These are phyloP conservation scores for Deinandra increscens DNA, from an alignment of 129 eudicot species.

Conservation along the genomic window DNA sequence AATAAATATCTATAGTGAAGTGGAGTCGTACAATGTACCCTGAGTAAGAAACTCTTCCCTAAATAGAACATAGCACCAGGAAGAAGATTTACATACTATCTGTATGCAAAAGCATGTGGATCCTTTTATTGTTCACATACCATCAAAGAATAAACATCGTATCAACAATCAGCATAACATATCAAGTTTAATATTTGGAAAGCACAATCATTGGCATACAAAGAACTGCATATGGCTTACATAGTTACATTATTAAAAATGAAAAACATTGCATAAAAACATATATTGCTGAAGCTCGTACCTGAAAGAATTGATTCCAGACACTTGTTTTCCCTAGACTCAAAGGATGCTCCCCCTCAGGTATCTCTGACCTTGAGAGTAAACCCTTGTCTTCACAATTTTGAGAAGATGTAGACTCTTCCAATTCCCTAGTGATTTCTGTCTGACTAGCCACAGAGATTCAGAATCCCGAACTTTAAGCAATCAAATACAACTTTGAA, in stretches of 20 bases:
- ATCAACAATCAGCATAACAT: constrained; percentile 2
- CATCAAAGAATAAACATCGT: background rate
- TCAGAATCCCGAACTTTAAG: constrained; percentile 42
- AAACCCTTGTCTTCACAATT: constrained; percentile 63
- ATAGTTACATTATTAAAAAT: background rate
- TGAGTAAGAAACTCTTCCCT: background rate
- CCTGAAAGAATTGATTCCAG: constrained; percentile 99
- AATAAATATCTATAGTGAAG: constrained; percentile 1
- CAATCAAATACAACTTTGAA: constrained; percentile 13
- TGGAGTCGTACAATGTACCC: background rate
- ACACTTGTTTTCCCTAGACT: constrained; percentile 87
- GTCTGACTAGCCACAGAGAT: constrained; percentile 88
- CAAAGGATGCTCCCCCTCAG: constrained; percentile 87
- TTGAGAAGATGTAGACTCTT: constrained; percentile 50
- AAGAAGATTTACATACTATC: background rate
- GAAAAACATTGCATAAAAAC: background rate
- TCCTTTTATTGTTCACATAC: constrained; percentile 16
- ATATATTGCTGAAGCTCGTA: constrained; percentile 27
- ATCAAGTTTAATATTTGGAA: background rate
- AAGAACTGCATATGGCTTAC: constrained; percentile 9
- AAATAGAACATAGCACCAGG: background rate
- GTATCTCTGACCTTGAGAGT: constrained; percentile 82
- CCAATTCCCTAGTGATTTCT: constrained; percentile 80
- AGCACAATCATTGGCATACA: constrained; percentile 6
- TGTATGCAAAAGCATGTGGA: background rate